A percentile compares a stretch with the other conserved stretches of the same genome.
These are phyloP conservation scores for Hansenula sp. DNA, from an alignment of 1,139 yeast species.

Conservation along the genomic window DNA sequence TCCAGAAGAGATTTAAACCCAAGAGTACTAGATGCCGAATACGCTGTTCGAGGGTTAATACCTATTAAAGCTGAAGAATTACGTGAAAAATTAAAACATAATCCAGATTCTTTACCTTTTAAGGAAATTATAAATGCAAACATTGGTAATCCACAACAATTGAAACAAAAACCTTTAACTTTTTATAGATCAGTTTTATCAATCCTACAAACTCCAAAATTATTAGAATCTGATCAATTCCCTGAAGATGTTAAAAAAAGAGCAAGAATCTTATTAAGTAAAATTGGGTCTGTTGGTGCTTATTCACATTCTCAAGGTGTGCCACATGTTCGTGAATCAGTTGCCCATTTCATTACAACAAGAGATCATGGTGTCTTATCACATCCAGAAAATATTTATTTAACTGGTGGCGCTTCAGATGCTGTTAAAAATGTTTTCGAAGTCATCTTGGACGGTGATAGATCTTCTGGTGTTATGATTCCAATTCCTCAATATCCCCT, in stretches of 20 bases:
- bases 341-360: conserved; percentile 71
- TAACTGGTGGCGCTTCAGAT: conserved; percentile 92
- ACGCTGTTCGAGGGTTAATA: conserved; percentile 92
- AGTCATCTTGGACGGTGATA: conserved; percentile 59
- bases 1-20: conserved; percentile 58
- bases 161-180: conserved; percentile 91
- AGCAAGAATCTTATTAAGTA: conserved; percentile 55
- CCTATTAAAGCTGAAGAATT: conserved; percentile 93
- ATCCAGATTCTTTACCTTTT: conserved; percentile 71
- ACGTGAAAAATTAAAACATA: conserved; percentile 44
- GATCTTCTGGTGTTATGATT: conserved; percentile 74
- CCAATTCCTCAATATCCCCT: conserved; percentile 98
- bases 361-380: conserved; percentile 69
- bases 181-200: conserved; percentile 91
- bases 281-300: conserved; percentile 86
- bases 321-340: conserved; percentile 61
- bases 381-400: conserved; percentile 66
- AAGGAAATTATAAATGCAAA: conserved; percentile 78
- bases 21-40: conserved; percentile 77
- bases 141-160: conserved; percentile 96
- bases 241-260: conserved; percentile 73
- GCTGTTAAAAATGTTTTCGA: conserved; percentile 79
- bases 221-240: conserved; percentile 35
- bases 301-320: conserved; percentile 94
- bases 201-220: conserved; percentile 76